Evolutionary conservation across 352 stramenopile genomes (phyloP).

Genomic region (Pythium biforme): DNA sequence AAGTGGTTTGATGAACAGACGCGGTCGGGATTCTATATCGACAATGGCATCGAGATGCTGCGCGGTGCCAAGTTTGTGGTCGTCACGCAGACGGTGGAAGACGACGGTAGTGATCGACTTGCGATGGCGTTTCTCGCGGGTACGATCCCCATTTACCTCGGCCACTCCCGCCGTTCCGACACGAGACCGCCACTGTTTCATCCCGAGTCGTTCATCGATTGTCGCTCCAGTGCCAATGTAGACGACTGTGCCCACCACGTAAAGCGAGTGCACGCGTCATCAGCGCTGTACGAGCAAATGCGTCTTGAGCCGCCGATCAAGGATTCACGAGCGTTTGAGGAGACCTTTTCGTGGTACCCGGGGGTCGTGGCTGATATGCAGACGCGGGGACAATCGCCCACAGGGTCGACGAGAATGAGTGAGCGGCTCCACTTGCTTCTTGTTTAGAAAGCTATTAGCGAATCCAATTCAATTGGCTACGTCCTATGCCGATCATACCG

Average conservation of each 20-base stretch:
- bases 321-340: conserved; percentile 22
- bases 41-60: background rate
- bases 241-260: background rate
- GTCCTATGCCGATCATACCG: too few relatives aligned
- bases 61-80: background rate
- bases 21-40: background rate
- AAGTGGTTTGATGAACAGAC: too few relatives aligned
- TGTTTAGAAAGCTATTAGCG: too few relatives aligned
- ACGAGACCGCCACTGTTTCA: conserved; percentile 6
- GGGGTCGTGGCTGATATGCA: background rate
- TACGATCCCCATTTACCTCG: conserved; percentile 50
- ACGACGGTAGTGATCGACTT: conserved; percentile 63
- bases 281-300: conserved; percentile 35
- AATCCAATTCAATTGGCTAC: too few relatives aligned
- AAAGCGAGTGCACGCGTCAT: background rate
- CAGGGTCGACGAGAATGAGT: background rate
- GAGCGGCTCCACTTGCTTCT: background rate
- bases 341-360: conserved; percentile 45
- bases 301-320: conserved; percentile 26
- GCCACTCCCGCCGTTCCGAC: conserved; percentile 29
- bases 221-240: background rate
- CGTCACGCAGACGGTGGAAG: background rate
- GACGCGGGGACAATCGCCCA: background rate
- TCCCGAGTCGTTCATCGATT: background rate
- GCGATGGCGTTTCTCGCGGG: conserved; percentile 52